These are phyloP conservation scores for Drosera capensis DNA, from an alignment of 148 eudicot genomes.

Conservation along the genomic window DNA sequence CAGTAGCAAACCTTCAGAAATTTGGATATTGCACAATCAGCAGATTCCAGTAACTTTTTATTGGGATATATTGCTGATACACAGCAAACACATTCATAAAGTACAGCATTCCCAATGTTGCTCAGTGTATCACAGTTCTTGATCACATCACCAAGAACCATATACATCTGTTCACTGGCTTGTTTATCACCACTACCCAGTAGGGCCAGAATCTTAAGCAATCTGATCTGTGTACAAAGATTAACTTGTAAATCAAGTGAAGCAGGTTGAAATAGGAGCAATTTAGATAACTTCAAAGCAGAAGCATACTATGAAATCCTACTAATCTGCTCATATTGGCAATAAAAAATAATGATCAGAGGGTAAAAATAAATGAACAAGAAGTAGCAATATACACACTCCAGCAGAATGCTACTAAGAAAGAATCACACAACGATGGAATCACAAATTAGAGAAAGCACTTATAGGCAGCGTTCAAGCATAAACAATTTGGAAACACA, in stretches of 20 bases:
- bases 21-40: conserved; percentile 78
- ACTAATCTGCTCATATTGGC: no score
- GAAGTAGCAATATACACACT: no score
- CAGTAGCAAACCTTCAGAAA: conserved; percentile 59
- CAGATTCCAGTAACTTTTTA: conserved; percentile 67
- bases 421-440: no score
- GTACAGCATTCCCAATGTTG: conserved; percentile 94
- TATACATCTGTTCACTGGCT: conserved; percentile 89
- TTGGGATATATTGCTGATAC: conserved; percentile 64
- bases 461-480: no score
- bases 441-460: no score
- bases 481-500: no score
- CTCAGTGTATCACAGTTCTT: conserved; percentile 67
- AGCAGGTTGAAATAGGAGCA: not conserved
- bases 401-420: no score
- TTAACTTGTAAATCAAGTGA: conserved; percentile 5
- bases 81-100: conserved; percentile 89
- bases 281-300: not conserved
- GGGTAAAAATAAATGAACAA: no score
- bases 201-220: conserved; percentile 80
- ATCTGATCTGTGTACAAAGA: conserved; percentile 55
- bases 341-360: no score
- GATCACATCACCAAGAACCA: conserved; percentile 79
- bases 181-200: conserved; percentile 90
- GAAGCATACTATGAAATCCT: not conserved